A percentile compares a stretch with the other conserved stretches of the same genome.
These are phyloP conservation scores for Pythium myriotylum DNA, from an alignment of 352 stramenopile genomes.

Conservation along the genomic window DNA sequence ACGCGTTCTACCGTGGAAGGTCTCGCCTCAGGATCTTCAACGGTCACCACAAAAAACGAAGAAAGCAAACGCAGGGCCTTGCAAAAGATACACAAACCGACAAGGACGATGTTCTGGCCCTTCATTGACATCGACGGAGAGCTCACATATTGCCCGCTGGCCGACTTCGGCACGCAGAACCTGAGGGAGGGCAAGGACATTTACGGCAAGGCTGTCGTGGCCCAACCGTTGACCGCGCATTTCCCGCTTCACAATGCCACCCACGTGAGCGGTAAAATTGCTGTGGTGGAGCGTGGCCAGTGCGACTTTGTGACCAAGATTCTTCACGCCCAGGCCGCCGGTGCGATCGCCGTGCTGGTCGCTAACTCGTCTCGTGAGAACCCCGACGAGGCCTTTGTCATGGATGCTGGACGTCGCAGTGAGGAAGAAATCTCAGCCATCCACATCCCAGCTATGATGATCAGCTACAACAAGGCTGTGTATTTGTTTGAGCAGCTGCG, in stretches of 20 bases:
- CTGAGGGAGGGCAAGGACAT: slow-evolving; percentile 54
- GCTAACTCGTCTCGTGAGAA: slow-evolving; percentile 44
- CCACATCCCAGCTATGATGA: slow-evolving; percentile 65
- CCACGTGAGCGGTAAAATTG: slow-evolving; percentile 53
- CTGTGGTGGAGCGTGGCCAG: slow-evolving; percentile 60
- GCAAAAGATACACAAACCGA: neutral
- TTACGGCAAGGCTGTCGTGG: slow-evolving; percentile 53
- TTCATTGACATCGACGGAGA: slow-evolving; percentile 66
- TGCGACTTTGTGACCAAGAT: slow-evolving; percentile 86
- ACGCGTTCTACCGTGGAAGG: too few relatives aligned
- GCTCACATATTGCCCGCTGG: slow-evolving; percentile 67
- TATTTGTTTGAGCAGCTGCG: slow-evolving; percentile 59
- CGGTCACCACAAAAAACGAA: slow-evolving; percentile 4
- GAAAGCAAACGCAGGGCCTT: neutral
- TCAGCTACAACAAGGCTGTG: slow-evolving; percentile 44
- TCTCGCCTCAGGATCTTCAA: slow-evolving; percentile 20
- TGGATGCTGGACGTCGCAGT: slow-evolving; percentile 51
- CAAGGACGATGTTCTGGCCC: slow-evolving; percentile 59
- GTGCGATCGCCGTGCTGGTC: slow-evolving; percentile 68
- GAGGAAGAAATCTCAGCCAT: slow-evolving; percentile 35
- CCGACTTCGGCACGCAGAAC: slow-evolving; percentile 53
- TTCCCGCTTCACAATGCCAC: slow-evolving; percentile 52
- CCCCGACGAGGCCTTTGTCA: slow-evolving; percentile 59
- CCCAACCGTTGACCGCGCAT: slow-evolving; percentile 58
- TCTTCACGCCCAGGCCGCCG: slow-evolving; percentile 63